Base-by-base conservation (phyloP, 2,329 filamentous ascomycete genomes). In the Stagonosporopsis chrysanthemi region DNA sequence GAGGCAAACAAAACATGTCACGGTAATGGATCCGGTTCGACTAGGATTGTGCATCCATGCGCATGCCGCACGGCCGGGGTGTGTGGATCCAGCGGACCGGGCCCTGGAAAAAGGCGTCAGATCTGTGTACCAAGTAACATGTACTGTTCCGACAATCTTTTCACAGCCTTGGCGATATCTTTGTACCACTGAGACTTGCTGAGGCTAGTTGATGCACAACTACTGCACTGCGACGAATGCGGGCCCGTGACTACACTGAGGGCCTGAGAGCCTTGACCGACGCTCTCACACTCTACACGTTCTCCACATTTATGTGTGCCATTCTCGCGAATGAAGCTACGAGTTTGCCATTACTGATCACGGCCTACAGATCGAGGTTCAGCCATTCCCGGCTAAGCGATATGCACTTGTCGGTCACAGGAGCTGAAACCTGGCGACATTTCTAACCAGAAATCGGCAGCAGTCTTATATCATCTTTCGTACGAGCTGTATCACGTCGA, bases 121-220 rank as follows among this genome's bases (percentile, higher is more conserved):
- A 72, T 71, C 64, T 68, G 58, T 68, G 68, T 67, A 63, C 60
- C 46, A 60, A 56, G 53, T 57, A 58, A 63, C 52, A 52, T 62
- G 62, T 65, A 72, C 61, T 61, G 42, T 63, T 65, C 66, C 66
- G 64, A 70, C 66, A 64, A 58, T 48, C 56, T 44, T 56, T 61
- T 64, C 54, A 65, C 47, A 52, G 50, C 31, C 72, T 75, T 75
- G 72, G 71, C 72, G 70, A 73, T 75, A 74, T 69, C 63, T 54
- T 58, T 71, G 73, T 75, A 65, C 63, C 36, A 73, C 71, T 58
- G 64, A 63, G 63, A 62, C 58, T 63, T 61, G 43, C 24, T 52
- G 54, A 63, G 52, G 56, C 58, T 65, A 60, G 66, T 60, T 57
- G 63, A 56, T 58, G 58, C 64, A 58, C 58, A 59, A 69, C 24